Base-by-base conservation (phyloP, 805 yeast genomes). In the Saturnispora diversa region DNA sequence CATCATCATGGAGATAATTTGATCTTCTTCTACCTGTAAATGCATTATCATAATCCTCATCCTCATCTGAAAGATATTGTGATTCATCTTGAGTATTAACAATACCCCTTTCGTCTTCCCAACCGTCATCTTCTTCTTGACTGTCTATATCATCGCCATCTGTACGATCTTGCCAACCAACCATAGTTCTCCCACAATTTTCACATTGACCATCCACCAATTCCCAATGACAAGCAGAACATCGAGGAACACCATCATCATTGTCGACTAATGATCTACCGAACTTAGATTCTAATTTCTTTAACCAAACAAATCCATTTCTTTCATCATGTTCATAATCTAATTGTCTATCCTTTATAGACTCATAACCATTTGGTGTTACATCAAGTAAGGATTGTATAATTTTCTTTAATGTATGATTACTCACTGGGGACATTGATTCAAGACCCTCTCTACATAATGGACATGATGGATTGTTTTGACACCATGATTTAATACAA, bases 161-260 rank as follows among this genome's bases (percentile, higher is more conserved):
- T 8, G 26, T 29, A 33, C 49, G 30, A 23, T 35, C 36, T 23
- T 46, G 42, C 48, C 50, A 47, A 8, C 48, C 46, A 1, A 54
- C 43, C 39, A 80, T 69, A 24, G 75, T 55, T 43, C 74, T 61
- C 4, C 81, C 80, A 57, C 92, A 83, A 51, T 82, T 81, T 5
- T 74, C 66, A 51, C 92, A 83, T n/a, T 59, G 64, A 3, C 69
- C 60, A 0, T 84, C 86, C 45, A 74, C 74, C 1, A 81, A 76
- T 51, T 83, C 90, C 90, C 90, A 83, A 51, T 78, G 86, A 55
- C 92, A 83, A 42, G 74, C 71, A 6, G 82, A 74, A 52, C 92
- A 83, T 40, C 90, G 60, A 0, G 82, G 74, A 8, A 82, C 84
- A 2, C 87, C 87, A 51, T 83, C 90, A 22, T 74, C 74, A 22